Evolutionary conservation across 2,329 filamentous ascomycete genomes (phyloP).

Genomic region (Beauveria sp.): DNA sequence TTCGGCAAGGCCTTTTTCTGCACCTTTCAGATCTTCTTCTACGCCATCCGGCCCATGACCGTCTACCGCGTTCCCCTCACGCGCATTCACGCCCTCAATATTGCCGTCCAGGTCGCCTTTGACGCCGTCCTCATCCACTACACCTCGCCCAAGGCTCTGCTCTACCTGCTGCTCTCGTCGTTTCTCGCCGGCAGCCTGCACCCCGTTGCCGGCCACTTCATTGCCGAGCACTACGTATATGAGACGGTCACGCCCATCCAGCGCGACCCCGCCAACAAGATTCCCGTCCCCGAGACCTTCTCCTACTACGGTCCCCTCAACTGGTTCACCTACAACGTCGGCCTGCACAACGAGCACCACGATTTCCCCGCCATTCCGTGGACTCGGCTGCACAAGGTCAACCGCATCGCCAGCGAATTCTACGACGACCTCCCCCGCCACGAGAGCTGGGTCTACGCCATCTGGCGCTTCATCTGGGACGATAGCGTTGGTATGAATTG

Average conservation of each 20-base stretch:
- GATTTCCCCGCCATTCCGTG: constrained; percentile 96
- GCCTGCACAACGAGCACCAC: constrained; percentile 97
- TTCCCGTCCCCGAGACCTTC: constrained; percentile 84
- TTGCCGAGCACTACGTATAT: constrained; percentile 92
- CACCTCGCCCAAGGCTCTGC: constrained; percentile 57
- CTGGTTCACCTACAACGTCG: constrained; percentile 91
- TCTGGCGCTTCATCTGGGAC: constrained; percentile 94
- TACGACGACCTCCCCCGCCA: constrained; percentile 83
- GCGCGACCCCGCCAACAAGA: constrained; percentile 48
- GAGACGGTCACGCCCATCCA: constrained; percentile 51
- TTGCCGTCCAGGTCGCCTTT: constrained; percentile 68
- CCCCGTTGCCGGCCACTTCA: constrained; percentile 94
- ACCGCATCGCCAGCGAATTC: constrained; percentile 79
- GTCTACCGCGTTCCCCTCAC: constrained; percentile 87
- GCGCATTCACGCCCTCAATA: constrained; percentile 74
- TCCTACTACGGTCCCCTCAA: constrained; percentile 95
- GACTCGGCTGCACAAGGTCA: constrained; percentile 73
- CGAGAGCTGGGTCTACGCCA: constrained; percentile 83
- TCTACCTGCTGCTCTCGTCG: constrained; percentile 80
- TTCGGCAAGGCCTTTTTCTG: constrained; percentile 97
- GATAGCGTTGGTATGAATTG: constrained; percentile 83
- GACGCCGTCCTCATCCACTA: constrained; percentile 60
- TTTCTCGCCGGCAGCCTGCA: constrained; percentile 93
- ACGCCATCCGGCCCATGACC: constrained; percentile 91
- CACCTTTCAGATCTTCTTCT: constrained; percentile 99